Base-by-base conservation (phyloP, 2,329 filamentous ascomycete genomes). In the Scedosporium dehoogii region DNA sequence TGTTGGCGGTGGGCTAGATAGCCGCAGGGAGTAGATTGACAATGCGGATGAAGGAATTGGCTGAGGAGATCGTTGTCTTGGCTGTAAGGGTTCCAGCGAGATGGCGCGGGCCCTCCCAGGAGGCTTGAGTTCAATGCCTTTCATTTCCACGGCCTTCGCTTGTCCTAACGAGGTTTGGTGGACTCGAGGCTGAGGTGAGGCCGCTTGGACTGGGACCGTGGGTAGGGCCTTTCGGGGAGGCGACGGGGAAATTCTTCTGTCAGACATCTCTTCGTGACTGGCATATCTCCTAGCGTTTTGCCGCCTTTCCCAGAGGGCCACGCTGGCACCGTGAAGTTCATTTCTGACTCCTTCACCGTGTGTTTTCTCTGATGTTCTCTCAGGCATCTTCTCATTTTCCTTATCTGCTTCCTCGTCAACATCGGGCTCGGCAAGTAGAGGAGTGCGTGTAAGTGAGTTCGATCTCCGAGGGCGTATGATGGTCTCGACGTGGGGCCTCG, bases 271-370 rank as follows among this genome's bases (percentile, higher is more conserved):
- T 27, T 55, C 18, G 21, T 55, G 23, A 27, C 21, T 27, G 6
- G 51, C 51, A 55, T 9, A 27, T 23, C 12, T 55, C 18, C 51
- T 25, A 18, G 51, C 29, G 21, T 41, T 42, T 29, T 16, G 29
- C 4, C 59, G 29, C 21, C 48, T 61, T 18, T 61, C 59, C 59
- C 59, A 61, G 29, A 61, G 59, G 3, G 51, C 7, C 5, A 23
- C 51, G 12, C 51, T 14, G 12, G 51, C 51, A 14, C 6, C 4
- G 12, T 10, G 23, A 25, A 7, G 12, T 27, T 55, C 51, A 25
- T 55, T 56, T 23, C n/a, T 14, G 29, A 3, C 4, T 21, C 27
- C 46, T 5, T 46, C 16, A 9, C n/a, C 33, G 10, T 25, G 29
- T 59, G 18, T n/a, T 56, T 56, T 27, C 23, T 56, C 53, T 23